Evolutionary conservation across 495 filamentous ascomycete genomes (phyloP), one percentile per base, ranked within the genome.

Genomic region (Astrothelium subdiscretum): DNA sequence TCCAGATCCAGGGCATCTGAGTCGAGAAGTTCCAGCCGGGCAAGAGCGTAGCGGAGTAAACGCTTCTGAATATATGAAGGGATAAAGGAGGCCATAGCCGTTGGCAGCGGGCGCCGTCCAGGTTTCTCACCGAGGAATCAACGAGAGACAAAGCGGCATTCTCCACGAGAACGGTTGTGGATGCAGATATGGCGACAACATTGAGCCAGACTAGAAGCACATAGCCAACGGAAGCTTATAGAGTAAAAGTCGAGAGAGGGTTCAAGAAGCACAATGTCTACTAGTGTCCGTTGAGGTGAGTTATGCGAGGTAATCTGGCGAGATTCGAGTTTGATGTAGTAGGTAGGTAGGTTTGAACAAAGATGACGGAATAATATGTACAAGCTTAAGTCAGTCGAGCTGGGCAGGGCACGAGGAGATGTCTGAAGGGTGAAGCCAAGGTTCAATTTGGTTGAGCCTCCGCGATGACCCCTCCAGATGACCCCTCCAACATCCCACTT

Each of bases 1-100:
- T 92, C 89, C 31, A 87, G 78, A 65, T 95, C 88, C 42, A 95
- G 69, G 2, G 86, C 84, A 67, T 92, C 83, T 31, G 86, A 86
- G 67, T 97, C 92, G 29, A 97, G 80, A 29, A 95, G 73, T 59
- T 92, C 90, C 43, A 92, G 74, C 61, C 87, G 84, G 3, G 87
- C 87, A 31, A 97, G 75, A 27, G 84, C 89, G 73, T 91, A 95
- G 64, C 87, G 85, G 54, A 96, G 79, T 61, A 94, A 76, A 60
- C 67, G 66, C 57, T 64, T 67, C 58, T 70, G 68, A 74, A 94
- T 84, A 67, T 83, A 87, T 40, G 87, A 90, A 52, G 87, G 84
- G 69, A 87, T 74, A 70, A 94, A 87, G 69, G 80, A 85, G 15
- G 70, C 62, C 75, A 78, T 77, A 59, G 57, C 59, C n/a, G 62